phyloP scores from a whole-genome alignment of 805 yeast genomes.

The Schizosaccharomyces octosporus region DNA sequence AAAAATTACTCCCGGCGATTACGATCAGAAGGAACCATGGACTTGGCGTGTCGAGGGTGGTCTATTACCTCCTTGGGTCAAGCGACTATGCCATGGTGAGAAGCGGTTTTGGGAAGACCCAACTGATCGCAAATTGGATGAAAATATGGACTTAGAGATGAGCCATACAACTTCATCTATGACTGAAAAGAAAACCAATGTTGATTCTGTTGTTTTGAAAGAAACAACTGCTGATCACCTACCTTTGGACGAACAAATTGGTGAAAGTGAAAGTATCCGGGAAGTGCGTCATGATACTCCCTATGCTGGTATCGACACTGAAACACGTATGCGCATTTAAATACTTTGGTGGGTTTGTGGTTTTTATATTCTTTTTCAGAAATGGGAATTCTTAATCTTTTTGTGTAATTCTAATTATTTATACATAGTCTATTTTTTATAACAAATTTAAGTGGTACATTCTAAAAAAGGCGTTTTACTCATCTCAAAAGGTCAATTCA shows the following conservation, averaged over 20 bases:
- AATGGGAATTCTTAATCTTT: neutral
- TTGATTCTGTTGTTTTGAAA: neutral
- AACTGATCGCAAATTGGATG: neutral
- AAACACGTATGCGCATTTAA: neutral
- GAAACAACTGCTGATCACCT: neutral
- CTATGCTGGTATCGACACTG: neutral
- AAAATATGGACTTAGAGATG: neutral
- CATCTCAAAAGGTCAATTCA: too few species aligned
- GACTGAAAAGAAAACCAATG: neutral
- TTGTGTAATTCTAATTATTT: neutral
- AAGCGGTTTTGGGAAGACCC: slow-evolving; percentile 3
- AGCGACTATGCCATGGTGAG: slow-evolving; percentile 2
- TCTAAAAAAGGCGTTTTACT: too few species aligned
- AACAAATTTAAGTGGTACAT: too few species aligned
- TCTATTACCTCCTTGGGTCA: slow-evolving; percentile 4
- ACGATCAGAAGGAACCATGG: slow-evolving; percentile 9
- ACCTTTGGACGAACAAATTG: neutral
- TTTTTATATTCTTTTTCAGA: too few species aligned
- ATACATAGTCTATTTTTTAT: too few species aligned
- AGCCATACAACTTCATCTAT: neutral
- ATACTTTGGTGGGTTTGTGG: neutral
- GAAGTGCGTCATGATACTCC: neutral
- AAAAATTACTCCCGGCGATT: slow-evolving; percentile 7
- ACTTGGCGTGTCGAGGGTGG: slow-evolving; percentile 7
- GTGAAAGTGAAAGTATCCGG: neutral